Percentiles rank a stretch among this genome's conserved stretches.
Evolutionary conservation across 2,329 filamentous ascomycete species (phyloP).

Genomic region (Clonostachys sp.): DNA sequence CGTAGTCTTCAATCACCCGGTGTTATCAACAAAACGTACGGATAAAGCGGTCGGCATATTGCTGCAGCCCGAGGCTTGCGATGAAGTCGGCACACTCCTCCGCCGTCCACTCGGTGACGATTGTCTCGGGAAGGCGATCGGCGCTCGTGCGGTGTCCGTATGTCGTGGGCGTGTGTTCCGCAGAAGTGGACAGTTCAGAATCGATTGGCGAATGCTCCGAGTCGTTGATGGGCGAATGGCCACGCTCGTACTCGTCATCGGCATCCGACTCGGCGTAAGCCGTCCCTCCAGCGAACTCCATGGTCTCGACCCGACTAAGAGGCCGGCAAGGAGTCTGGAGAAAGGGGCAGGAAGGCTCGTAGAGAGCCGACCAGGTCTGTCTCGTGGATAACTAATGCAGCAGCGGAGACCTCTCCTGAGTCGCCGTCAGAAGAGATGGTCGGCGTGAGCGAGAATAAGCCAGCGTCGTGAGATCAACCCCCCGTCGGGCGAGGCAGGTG

Average conservation of each 20-base stretch:
- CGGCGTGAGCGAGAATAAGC: too few relatives aligned
- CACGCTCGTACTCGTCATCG: slow-evolving; percentile 79
- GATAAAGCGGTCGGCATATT: slow-evolving; percentile 80
- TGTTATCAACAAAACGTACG: slow-evolving; percentile 49
- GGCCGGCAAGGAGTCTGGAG: too few relatives aligned
- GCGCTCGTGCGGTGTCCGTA: slow-evolving; percentile 63
- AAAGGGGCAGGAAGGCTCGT: too few relatives aligned
- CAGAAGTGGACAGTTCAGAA: slow-evolving; percentile 63
- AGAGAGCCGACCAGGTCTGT: too few relatives aligned
- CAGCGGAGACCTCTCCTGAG: too few relatives aligned
- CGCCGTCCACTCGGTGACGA: slow-evolving; percentile 75
- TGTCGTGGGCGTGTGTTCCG: slow-evolving; percentile 76
- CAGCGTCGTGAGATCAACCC: too few relatives aligned
- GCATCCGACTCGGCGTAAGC: slow-evolving; percentile 77
- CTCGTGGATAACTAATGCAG: too few relatives aligned
- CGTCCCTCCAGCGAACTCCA: slow-evolving; percentile 62
- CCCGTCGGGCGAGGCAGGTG: too few relatives aligned
- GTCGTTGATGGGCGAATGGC: slow-evolving; percentile 64
- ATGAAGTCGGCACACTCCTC: slow-evolving; percentile 92
- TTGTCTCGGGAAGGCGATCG: slow-evolving; percentile 66
- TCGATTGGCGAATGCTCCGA: slow-evolving; percentile 68
- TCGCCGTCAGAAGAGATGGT: too few relatives aligned
- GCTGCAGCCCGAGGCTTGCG: slow-evolving; percentile 69
- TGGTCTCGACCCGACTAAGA: slow-evolving; percentile 20
- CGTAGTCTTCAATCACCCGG: neutral